Conservation (phyloP, 1,284 basidiomycete genomes). For the Cutaneotrichosporon daszewskae region DNA sequence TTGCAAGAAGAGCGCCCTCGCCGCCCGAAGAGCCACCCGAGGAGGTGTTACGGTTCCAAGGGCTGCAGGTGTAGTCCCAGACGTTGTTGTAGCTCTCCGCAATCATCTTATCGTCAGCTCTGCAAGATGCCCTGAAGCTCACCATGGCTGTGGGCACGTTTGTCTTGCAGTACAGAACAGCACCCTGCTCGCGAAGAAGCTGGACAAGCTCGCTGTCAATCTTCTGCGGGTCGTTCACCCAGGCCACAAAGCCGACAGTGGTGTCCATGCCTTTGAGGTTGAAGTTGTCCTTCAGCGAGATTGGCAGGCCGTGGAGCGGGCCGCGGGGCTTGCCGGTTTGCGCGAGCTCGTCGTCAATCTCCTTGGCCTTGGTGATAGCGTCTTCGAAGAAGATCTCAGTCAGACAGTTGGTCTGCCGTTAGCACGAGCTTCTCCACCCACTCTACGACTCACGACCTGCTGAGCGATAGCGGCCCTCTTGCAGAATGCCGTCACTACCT, state of each 20-base stretch:
- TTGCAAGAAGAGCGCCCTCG: conserved; percentile 55
- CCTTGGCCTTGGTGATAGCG: conserved; percentile 45
- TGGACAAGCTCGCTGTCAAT: conserved; percentile 29
- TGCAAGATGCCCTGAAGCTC: not conserved
- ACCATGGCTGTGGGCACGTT: conserved; percentile 37
- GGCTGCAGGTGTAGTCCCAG: conserved; percentile 66
- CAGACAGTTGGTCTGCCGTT: conserved; percentile 46
- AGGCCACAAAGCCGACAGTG: conserved; percentile 34
- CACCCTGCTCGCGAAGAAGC: conserved; percentile 31
- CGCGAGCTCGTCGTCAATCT: conserved; percentile 46
- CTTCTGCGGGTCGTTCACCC: conserved; percentile 28
- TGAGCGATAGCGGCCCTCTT: conserved; percentile 76
- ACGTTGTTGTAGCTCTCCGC: conserved; percentile 41
- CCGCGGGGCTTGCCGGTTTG: conserved; percentile 45
- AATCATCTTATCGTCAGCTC: conserved; percentile 22
- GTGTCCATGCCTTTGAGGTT: conserved; percentile 45
- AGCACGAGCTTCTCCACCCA: not conserved
- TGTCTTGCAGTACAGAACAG: conserved; percentile 40
- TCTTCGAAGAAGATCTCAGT: conserved; percentile 49
- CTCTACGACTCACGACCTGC: conserved; percentile 61
- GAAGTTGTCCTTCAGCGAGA: conserved; percentile 48
- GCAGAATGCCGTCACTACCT: conserved; percentile 55
- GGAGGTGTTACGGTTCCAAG: conserved; percentile 54
- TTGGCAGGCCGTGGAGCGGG: conserved; percentile 53
- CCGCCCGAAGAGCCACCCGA: conserved; percentile 61